phyloP scores from a whole-genome alignment of 148 eudicot species.

The Amaranthus hypochondriacus region DNA sequence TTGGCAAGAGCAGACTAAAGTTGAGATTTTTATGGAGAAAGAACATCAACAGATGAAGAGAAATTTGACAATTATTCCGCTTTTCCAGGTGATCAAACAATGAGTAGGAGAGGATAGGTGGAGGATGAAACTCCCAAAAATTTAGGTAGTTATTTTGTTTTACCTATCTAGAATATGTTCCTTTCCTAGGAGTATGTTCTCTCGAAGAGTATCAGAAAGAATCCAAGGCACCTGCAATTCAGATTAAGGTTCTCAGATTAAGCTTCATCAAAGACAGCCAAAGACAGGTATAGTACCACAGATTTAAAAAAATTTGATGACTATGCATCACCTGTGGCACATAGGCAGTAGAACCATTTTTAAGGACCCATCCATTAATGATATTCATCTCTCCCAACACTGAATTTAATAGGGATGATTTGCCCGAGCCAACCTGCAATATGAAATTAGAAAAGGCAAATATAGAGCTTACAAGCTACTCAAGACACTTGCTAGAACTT shows the following conservation, averaged over 20 bases:
- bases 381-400: slow-evolving; percentile 75
- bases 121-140: neutral
- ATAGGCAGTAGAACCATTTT: slow-evolving; percentile 67
- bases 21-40: neutral
- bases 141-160: neutral
- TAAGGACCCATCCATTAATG: slow-evolving; percentile 44
- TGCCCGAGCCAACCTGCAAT: slow-evolving; percentile 91
- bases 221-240: slow-evolving; percentile 80
- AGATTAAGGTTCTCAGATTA: slow-evolving; percentile 20
- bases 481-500: too few relatives aligned
- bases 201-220: slow-evolving; percentile 84
- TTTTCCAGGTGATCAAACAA: neutral
- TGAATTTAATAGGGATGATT: slow-evolving; percentile 79
- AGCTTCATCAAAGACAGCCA: slow-evolving; percentile 20
- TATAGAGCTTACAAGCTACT: neutral
- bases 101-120: neutral
- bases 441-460: neutral
- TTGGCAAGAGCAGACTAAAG: neutral
- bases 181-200: slow-evolving; percentile 76
- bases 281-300: neutral
- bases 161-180: slow-evolving; percentile 68
- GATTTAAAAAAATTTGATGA: neutral
- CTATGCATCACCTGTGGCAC: slow-evolving; percentile 71
- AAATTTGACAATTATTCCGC: neutral
- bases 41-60: neutral